Percentiles rank a stretch among this genome's conserved stretches.
Conservation (phyloP, 2,329 filamentous ascomycete species). For the Zymoseptoria crescenta region DNA sequence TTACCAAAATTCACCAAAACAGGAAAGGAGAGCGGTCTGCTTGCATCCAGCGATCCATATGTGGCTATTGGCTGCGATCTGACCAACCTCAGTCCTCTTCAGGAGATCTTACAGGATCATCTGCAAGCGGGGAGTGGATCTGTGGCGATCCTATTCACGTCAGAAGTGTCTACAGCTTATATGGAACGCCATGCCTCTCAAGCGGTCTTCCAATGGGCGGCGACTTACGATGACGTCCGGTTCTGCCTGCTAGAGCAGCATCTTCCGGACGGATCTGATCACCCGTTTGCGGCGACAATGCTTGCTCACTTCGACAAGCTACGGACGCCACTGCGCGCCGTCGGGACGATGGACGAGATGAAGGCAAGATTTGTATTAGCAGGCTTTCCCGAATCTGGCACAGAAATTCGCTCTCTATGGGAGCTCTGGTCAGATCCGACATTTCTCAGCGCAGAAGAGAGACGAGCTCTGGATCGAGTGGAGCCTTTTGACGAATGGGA, state of each 20-base stretch:
- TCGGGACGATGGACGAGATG: constrained; percentile 58
- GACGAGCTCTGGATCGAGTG: constrained; percentile 56
- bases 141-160: constrained; percentile 62
- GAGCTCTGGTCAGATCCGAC: constrained; percentile 65
- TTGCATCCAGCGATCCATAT: constrained; percentile 63
- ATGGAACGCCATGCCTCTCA: constrained; percentile 71
- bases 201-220: constrained; percentile 70
- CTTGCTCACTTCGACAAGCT: constrained; percentile 74
- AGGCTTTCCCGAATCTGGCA: constrained; percentile 54
- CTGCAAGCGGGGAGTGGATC: constrained; percentile 51
- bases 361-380: constrained; percentile 55
- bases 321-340: constrained; percentile 67
- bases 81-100: constrained; percentile 55
- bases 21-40: constrained; percentile 37
- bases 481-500: constrained; percentile 97
- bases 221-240: constrained; percentile 59
- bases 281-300: constrained; percentile 86
- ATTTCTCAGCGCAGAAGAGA: constrained; percentile 56
- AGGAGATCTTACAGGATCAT: constrained; percentile 50
- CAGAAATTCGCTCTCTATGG: constrained; percentile 66
- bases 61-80: constrained; percentile 76
- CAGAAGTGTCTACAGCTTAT: constrained; percentile 86
- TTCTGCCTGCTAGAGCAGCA: constrained; percentile 86
- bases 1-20: constrained; percentile 34
- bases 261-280: constrained; percentile 64